Evolutionary conservation across 495 filamentous ascomycete genomes (phyloP).

Genomic region (Trichodelitschia bisporula): DNA sequence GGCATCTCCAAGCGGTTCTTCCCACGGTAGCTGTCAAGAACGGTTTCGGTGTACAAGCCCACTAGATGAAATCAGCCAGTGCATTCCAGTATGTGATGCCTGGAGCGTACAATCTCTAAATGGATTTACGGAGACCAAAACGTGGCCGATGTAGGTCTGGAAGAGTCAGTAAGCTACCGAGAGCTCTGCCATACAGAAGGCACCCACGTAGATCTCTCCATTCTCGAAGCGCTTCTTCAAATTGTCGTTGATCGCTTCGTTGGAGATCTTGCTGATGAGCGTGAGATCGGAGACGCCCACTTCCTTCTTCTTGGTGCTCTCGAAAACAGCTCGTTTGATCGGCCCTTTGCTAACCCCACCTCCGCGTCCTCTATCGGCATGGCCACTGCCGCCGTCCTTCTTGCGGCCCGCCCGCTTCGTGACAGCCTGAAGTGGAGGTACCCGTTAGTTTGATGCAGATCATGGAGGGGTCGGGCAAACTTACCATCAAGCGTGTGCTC

Average conservation of each 20-base stretch:
- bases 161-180: constrained; percentile 2
- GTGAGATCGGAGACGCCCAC: constrained; percentile 97
- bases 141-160: constrained; percentile 97
- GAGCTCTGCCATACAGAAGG: too few species aligned
- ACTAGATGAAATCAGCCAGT: constrained; percentile 22
- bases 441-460: too few species aligned
- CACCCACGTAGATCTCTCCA: constrained; percentile 76
- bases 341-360: constrained; percentile 29
- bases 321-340: constrained; percentile 87
- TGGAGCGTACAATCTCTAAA: constrained; percentile 51
- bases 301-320: constrained; percentile 95
- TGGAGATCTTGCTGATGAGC: constrained; percentile 90
- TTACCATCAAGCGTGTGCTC: too few species aligned
- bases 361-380: constrained; percentile 6
- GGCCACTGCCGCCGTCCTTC: constrained; percentile 26
- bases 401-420: constrained; percentile 33
- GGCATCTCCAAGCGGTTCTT: constrained; percentile 94
- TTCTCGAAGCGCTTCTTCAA: constrained; percentile 91
- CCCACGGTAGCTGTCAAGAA: constrained; percentile 73
- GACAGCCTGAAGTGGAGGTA: too few species aligned
- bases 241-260: constrained; percentile 98
- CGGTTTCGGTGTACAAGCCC: constrained; percentile 90
- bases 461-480: too few species aligned
- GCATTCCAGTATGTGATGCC: background rate
- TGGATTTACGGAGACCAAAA: constrained; percentile 96